Evolutionary conservation across 2,329 filamentous ascomycete species (phyloP).

Genomic region (Neofusicoccum cordaticola): DNA sequence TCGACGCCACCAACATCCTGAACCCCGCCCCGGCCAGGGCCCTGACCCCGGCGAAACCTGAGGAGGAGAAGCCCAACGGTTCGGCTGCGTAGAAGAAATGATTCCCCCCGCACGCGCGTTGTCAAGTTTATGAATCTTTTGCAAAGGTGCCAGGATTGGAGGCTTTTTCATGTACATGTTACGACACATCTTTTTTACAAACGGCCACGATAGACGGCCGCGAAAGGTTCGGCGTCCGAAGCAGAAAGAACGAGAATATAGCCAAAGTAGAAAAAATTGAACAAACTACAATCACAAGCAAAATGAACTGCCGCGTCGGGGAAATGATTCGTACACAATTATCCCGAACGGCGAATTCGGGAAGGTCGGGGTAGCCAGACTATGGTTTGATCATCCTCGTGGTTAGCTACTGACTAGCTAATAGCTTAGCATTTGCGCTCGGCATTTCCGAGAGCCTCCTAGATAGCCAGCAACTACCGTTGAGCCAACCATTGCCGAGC

Average conservation of each 20-base stretch:
- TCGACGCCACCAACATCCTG: constrained; percentile 71
- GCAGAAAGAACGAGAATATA: background rate
- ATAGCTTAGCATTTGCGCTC: background rate
- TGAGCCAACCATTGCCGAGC: too few relatives aligned
- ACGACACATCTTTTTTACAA: background rate
- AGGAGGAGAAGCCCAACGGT: constrained; percentile 2
- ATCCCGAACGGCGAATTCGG: background rate
- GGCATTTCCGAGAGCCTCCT: background rate
- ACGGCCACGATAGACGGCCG: background rate
- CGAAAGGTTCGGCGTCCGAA: background rate
- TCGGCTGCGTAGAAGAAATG: background rate
- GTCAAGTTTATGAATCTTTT: background rate
- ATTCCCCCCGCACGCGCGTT: background rate
- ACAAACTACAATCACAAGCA: background rate
- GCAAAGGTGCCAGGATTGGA: background rate
- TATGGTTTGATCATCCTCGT: too few relatives aligned
- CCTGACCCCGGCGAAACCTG: constrained; percentile 23
- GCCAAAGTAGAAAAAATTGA: background rate
- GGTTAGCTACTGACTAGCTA: background rate
- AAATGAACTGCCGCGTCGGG: background rate
- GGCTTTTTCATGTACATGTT: background rate
- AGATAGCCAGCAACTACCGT: too few relatives aligned
- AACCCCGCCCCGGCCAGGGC: constrained; percentile 58
- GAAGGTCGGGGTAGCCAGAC: too few relatives aligned
- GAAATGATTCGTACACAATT: background rate